Evolutionary conservation across 2,329 filamentous ascomycete species (phyloP).

Genomic region (Cryphonectria radicalis): DNA sequence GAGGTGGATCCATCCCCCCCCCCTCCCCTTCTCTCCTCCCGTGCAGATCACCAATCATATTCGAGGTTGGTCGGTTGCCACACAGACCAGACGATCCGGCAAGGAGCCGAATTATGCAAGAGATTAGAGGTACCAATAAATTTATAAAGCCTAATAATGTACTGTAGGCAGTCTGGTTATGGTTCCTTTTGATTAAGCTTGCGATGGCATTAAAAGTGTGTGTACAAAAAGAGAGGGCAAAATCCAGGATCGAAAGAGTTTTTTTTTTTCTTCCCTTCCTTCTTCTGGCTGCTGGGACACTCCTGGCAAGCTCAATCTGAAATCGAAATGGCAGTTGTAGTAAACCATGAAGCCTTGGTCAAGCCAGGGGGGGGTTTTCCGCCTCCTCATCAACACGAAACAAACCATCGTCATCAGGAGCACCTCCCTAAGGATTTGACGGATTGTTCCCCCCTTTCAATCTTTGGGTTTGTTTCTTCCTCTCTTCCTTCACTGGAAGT

Average conservation of each 20-base stretch:
- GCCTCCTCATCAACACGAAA: neutral
- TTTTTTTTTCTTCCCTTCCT: too few species aligned
- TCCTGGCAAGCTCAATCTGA: neutral
- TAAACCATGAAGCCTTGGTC: neutral
- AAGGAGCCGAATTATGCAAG: slow-evolving; percentile 14
- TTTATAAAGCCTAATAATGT: neutral
- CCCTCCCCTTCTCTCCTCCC: neutral
- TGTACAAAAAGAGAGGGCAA: neutral
- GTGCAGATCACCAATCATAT: neutral
- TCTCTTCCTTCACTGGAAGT: neutral
- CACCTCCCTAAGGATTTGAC: neutral
- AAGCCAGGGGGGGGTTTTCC: neutral
- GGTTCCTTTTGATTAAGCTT: neutral
- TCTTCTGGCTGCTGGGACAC: neutral
- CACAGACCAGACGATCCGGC: slow-evolving; percentile 14
- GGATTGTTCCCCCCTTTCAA: neutral
- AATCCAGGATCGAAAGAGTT: neutral
- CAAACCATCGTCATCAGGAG: neutral
- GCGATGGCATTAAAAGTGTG: neutral
- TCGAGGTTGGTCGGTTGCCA: neutral
- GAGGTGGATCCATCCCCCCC: neutral
- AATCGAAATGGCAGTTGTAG: neutral
- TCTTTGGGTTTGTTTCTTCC: neutral
- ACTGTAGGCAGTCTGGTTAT: neutral
- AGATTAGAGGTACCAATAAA: neutral